Evolutionary conservation across 176 grass and related monocot species (phyloP), one percentile per base, ranked within the genome.

Genomic region (Poa annua): DNA sequence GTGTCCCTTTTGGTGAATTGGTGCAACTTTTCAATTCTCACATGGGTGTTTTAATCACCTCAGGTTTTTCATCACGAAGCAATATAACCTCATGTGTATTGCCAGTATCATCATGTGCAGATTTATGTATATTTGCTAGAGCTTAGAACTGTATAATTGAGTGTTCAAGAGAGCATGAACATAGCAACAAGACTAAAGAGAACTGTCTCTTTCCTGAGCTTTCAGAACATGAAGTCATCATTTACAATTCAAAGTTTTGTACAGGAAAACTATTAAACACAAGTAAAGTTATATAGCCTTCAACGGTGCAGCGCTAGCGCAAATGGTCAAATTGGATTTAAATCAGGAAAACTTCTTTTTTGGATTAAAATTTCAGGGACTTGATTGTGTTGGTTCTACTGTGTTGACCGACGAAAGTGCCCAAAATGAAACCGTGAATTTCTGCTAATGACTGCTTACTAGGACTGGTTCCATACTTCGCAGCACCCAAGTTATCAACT

Each of bases 281-380:
- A 60, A 32, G 50, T 39, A 4, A 34, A 64, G 3, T 5, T 36
- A 63, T 32, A 61, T n/a, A 34, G 6, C 44, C 54, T 48, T 54
- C 65, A 59, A 21, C 53, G 60, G 60, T 49, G 21, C 2, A 53
- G 16, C 24, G 0, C n/a, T 8, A 83, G 29, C 8, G 39, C n/a
- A 89, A 51, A 78, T 35, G 53, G 45, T 11, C 12, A 90, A 71
- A 78, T 8, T 25, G 44, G 69, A 25, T 62, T 39, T 14, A 24
- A 5, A 10, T 7, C 13, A 13, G 26, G 32, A 35, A 67, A 66
- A n/a, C 20, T 13, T 78, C 48, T 26, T 34, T 50, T 79, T 49
- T 19, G 3, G 0, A 25, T 69, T 49, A 24, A 50, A 47, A 81
- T 39, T 35, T 35, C 15, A 3, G 5, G 71, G 33, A 6, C 51